A percentile compares a stretch with the other conserved stretches of the same genome.
phyloP scores from a whole-genome alignment of 2,329 filamentous ascomycete genomes.

The Talaromyces sp. region DNA sequence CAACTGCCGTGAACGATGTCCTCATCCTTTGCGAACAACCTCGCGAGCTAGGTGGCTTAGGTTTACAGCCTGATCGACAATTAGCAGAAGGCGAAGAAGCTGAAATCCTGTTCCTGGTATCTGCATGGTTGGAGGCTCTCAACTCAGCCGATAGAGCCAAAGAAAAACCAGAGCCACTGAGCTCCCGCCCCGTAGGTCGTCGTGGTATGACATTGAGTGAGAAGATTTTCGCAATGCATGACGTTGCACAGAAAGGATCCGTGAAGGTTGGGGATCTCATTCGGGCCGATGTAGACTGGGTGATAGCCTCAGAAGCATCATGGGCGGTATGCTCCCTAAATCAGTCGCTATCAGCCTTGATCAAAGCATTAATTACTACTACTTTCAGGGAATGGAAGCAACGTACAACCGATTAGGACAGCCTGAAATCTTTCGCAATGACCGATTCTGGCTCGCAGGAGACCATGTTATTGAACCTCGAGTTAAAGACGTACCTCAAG shows the following conservation, averaged over 20 bases:
- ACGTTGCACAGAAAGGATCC: slow-evolving; percentile 30
- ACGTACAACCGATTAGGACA: slow-evolving; percentile 38
- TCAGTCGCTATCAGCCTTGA: not conserved
- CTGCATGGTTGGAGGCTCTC: slow-evolving; percentile 26
- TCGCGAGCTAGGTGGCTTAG: slow-evolving; percentile 19
- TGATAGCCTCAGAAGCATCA: slow-evolving; percentile 42
- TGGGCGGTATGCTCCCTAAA: slow-evolving; percentile 30
- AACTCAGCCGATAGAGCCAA: slow-evolving; percentile 23
- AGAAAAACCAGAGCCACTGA: slow-evolving; percentile 9
- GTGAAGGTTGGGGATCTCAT: slow-evolving; percentile 39
- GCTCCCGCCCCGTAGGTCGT: slow-evolving; percentile 15
- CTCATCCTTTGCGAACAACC: slow-evolving; percentile 19
- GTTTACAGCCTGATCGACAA: not conserved
- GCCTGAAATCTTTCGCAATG: slow-evolving; percentile 46
- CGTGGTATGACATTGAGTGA: slow-evolving; percentile 42
- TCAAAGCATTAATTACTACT: not conserved
- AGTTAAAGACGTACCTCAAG: slow-evolving; percentile 31
- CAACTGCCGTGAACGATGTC: slow-evolving; percentile 18
- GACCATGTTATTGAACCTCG: slow-evolving; percentile 48
- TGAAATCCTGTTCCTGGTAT: slow-evolving; percentile 23
- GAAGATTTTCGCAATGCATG: slow-evolving; percentile 46
- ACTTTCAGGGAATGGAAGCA: slow-evolving; percentile 37
- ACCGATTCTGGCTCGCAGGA: slow-evolving; percentile 48
- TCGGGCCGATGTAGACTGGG: slow-evolving; percentile 44
- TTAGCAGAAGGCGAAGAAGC: slow-evolving; percentile 15